Evolutionary conservation across 768 basidiomycete genomes (phyloP).

Genomic region (Podaxis mareebaensis): DNA sequence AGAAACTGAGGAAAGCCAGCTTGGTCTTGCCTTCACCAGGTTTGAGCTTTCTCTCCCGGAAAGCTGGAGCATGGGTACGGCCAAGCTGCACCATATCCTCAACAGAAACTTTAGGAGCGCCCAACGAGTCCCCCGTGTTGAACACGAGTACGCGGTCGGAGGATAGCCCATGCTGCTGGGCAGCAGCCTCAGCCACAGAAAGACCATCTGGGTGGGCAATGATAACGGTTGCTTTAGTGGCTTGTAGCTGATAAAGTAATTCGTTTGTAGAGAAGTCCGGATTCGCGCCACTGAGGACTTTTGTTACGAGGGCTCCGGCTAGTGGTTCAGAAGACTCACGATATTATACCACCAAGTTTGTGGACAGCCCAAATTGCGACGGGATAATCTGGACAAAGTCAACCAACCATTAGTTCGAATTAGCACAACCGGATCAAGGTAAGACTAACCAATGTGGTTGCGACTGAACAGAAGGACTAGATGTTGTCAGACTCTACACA

Average conservation of each 20-base stretch:
- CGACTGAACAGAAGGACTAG: slow-evolving; percentile 65
- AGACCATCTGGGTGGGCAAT: slow-evolving; percentile 49
- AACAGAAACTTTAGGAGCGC: slow-evolving; percentile 34
- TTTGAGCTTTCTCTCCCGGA: slow-evolving; percentile 49
- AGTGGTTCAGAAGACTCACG: slow-evolving; percentile 37
- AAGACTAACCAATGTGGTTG: slow-evolving; percentile 59
- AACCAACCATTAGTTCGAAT: neutral
- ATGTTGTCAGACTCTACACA: neutral
- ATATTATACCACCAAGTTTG: slow-evolving; percentile 55
- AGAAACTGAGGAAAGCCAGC: slow-evolving; percentile 71
- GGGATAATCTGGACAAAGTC: slow-evolving; percentile 45
- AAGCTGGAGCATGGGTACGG: slow-evolving; percentile 34
- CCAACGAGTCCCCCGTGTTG: slow-evolving; percentile 23
- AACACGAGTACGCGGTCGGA: slow-evolving; percentile 46
- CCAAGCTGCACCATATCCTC: slow-evolving; percentile 52
- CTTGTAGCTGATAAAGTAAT: slow-evolving; percentile 54
- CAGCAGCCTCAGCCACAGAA: slow-evolving; percentile 43
- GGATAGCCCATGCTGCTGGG: slow-evolving; percentile 36
- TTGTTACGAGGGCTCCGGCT: neutral
- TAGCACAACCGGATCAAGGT: neutral
- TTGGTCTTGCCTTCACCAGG: slow-evolving; percentile 69
- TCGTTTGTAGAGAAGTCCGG: slow-evolving; percentile 56
- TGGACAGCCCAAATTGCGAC: slow-evolving; percentile 59
- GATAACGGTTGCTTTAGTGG: slow-evolving; percentile 47
- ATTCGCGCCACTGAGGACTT: slow-evolving; percentile 52